Base-by-base conservation (phyloP, 768 basidiomycete genomes). In the Mycena epipterygia region DNA sequence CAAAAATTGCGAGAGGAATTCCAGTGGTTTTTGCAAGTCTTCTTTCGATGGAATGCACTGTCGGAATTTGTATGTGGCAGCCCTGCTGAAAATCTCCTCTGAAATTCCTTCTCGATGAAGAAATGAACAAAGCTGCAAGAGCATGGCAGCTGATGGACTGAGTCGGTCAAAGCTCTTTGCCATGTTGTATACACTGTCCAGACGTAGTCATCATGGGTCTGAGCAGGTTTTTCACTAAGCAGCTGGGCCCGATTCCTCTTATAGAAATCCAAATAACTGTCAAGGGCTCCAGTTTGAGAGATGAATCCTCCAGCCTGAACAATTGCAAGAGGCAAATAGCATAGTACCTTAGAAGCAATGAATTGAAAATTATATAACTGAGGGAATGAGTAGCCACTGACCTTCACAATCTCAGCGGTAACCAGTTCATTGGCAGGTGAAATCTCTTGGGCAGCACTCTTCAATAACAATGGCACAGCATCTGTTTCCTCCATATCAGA, bases 341-440 rank as follows among this genome's bases (percentile, higher is more conserved):
- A 46, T 35, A 68, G 37, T 25, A 21, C 62, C 67, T 68, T 41
- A 21, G 32, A 52, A 53, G 23, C 19, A 39, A 33, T 64, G 8
- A 51, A 56, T 48, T n/a, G 32, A 44, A 19, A 32, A 32, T 17
- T 44, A 55, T 29, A 48, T 23, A 37, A 41, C 30, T 16, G 25
- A 37, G 33, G 56, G 32, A 53, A 53, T 42, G 16, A 17, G 2
- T 61, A 59, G 29, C 39, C 17, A 64, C 51, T 66, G 30, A 53
- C 61, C 46, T 72, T 51, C 33, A 67, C 71, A 68, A 72, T 68
- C 30, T 55, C 60, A 55, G 59, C 33, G n/a, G 71, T 67, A 37
- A 58, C 6, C 16, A 19, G 3, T 33, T 25, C 14, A 29, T 53
- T 57, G n/a, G 29, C 37, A 21, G 25, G 23, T 37, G 44, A 37